These are phyloP conservation scores for Agrocybe praecox DNA, from an alignment of 768 basidiomycete genomes.

Conservation along the genomic window DNA sequence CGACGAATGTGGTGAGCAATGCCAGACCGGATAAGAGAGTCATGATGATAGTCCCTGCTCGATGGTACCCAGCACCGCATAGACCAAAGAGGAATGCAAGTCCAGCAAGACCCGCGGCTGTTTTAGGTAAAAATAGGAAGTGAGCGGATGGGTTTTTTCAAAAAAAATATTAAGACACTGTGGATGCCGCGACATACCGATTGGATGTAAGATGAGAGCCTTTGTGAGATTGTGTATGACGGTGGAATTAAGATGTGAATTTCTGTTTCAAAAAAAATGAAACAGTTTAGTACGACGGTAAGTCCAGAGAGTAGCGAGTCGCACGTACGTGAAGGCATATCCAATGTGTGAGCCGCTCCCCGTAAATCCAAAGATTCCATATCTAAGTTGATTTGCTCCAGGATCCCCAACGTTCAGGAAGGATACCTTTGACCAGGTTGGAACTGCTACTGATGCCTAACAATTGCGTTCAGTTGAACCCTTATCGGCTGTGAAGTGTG, in stretches of 20 bases:
- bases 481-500: not conserved
- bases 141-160: not conserved
- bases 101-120: constrained; percentile 67
- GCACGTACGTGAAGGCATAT: constrained; percentile 54
- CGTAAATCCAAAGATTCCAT: constrained; percentile 81
- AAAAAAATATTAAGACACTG: not conserved
- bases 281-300: not conserved
- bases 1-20: constrained; percentile 65
- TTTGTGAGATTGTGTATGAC: constrained; percentile 72
- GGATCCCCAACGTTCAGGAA: constrained; percentile 57
- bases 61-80: constrained; percentile 64
- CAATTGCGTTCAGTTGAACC: too few species aligned
- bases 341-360: constrained; percentile 58
- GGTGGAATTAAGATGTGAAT: constrained; percentile 46
- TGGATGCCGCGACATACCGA: constrained; percentile 47
- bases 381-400: constrained; percentile 43
- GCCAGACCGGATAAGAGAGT: constrained; percentile 67
- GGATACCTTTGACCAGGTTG: constrained; percentile 72
- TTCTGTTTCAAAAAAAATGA: constrained; percentile 26
- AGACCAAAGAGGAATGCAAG: constrained; percentile 70
- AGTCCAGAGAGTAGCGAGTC: not conserved
- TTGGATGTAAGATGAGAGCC: constrained; percentile 77
- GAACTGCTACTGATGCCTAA: constrained; percentile 71
- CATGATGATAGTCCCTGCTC: constrained; percentile 79
- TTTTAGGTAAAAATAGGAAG: not conserved